A percentile compares a stretch with the other conserved stretches of the same genome.
These are phyloP conservation scores for Coprinellus micaceus DNA, from an alignment of 768 basidiomycete genomes.

Conservation along the genomic window DNA sequence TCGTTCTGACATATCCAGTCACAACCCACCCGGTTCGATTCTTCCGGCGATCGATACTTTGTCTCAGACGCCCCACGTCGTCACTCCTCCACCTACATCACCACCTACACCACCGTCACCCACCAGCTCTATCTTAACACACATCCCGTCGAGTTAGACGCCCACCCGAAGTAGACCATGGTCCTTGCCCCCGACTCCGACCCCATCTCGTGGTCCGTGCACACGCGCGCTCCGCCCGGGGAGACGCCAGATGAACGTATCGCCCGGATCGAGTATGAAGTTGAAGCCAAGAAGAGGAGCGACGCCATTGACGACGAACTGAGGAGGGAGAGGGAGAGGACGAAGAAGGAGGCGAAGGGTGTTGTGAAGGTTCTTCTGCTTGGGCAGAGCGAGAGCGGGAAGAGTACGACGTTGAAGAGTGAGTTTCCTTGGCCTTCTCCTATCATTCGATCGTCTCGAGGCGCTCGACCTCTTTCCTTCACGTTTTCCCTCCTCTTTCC, in stretches of 20 bases:
- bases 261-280: slow-evolving; percentile 35
- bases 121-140: too few relatives aligned
- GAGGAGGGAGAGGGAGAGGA: slow-evolving; percentile 37
- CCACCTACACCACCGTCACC: too few relatives aligned
- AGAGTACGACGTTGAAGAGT: slow-evolving; percentile 70
- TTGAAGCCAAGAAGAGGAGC: slow-evolving; percentile 55
- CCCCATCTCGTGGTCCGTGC: slow-evolving; percentile 45
- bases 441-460: neutral
- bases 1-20: too few relatives aligned
- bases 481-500: too few relatives aligned
- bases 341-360: slow-evolving; percentile 43
- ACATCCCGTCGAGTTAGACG: too few relatives aligned
- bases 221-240: slow-evolving; percentile 53
- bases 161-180: too few relatives aligned
- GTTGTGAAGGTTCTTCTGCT: slow-evolving; percentile 56
- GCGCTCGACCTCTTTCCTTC: slow-evolving; percentile 11
- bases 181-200: slow-evolving; percentile 33
- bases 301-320: slow-evolving; percentile 57
- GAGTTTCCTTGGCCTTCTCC: slow-evolving; percentile 15
- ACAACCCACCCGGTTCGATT: too few relatives aligned
- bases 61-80: too few relatives aligned
- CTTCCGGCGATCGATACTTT: too few relatives aligned
- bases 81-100: too few relatives aligned
- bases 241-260: slow-evolving; percentile 50
- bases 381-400: slow-evolving; percentile 68